Conservation (phyloP, 1,284 basidiomycete species). For the Grifola frondosa region DNA sequence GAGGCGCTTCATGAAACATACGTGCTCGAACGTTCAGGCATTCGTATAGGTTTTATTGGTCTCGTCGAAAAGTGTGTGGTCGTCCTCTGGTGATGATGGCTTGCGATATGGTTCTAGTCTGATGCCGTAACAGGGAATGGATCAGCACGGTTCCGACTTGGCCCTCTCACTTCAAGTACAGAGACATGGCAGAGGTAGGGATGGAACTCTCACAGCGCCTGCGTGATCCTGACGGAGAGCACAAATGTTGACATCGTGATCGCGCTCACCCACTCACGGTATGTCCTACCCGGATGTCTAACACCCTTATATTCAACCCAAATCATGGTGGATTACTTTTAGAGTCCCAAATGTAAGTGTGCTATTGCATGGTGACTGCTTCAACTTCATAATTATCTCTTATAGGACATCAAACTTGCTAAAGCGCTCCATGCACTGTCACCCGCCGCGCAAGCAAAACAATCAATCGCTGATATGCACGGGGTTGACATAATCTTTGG, state of each 20-base stretch:
- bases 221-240: slow-evolving; percentile 67
- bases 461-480: slow-evolving; percentile 53
- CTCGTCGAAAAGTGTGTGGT: slow-evolving; percentile 73
- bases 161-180: slow-evolving; percentile 72
- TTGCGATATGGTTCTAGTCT: neutral
- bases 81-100: neutral
- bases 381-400: neutral
- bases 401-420: slow-evolving; percentile 66
- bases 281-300: slow-evolving; percentile 7
- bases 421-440: slow-evolving; percentile 63
- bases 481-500: slow-evolving; percentile 87
- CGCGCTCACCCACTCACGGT: slow-evolving; percentile 79
- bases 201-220: slow-evolving; percentile 67
- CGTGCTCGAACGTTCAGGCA: slow-evolving; percentile 64
- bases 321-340: neutral
- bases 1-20: slow-evolving; percentile 57
- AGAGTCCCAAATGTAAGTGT: slow-evolving; percentile 31
- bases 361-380: neutral
- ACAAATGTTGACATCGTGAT: slow-evolving; percentile 79
- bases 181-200: slow-evolving; percentile 66
- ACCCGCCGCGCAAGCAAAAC: slow-evolving; percentile 48
- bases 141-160: slow-evolving; percentile 83
- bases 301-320: no score
- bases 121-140: slow-evolving; percentile 60
- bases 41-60: slow-evolving; percentile 78